Evolutionary conservation across 1,139 yeast genomes (phyloP), one percentile per base, ranked within the genome.

Genomic region (Zhuliangozyma parablackwelliae): DNA sequence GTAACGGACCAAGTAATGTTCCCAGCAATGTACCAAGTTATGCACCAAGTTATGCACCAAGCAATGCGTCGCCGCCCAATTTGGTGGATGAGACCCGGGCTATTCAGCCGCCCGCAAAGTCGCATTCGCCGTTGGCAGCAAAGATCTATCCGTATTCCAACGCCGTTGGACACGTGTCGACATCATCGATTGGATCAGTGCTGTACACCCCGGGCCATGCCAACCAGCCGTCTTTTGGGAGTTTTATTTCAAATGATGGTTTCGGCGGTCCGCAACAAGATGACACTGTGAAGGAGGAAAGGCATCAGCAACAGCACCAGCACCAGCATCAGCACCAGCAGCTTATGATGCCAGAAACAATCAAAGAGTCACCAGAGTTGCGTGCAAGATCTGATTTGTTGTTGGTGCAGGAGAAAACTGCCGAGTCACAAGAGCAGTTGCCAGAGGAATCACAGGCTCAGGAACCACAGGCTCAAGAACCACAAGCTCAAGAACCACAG

Each of bases 161-260:
- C 32, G 37, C 28, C 24, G 33, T 34, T 7, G 40, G 34, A 12
- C 44, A 40, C 21, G 27, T 28, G 6, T 44, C 48, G 7, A 34
- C 42, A 2, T 39, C 47, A 3, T 45, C 49, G 21, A 28, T 45
- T 30, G 45, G 40, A 3, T 45, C 26, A 33, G 34, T 34, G 12
- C 28, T 6, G 28, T 26, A 31, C 25, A 31, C 28, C 10, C 35
- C 33, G 7, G 32, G 34, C 16, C 39, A 37, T 34, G 44, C 32
- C 3, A 57, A 59, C 36, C 45, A 60, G 33, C 48, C 49, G 3
- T 59, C 65, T 1, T 49, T 59, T 24, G 54, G 56, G 0, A 59
- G 63, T 42, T 44, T 57, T 3, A 25, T 49, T 10, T 56, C 66
- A 7, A 46, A 47, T 21, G 63, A 58, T 6, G 50, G 52, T 37